Evolutionary conservation across 2,329 filamentous ascomycete species (phyloP).

Genomic region (Sporothrix pallida): DNA sequence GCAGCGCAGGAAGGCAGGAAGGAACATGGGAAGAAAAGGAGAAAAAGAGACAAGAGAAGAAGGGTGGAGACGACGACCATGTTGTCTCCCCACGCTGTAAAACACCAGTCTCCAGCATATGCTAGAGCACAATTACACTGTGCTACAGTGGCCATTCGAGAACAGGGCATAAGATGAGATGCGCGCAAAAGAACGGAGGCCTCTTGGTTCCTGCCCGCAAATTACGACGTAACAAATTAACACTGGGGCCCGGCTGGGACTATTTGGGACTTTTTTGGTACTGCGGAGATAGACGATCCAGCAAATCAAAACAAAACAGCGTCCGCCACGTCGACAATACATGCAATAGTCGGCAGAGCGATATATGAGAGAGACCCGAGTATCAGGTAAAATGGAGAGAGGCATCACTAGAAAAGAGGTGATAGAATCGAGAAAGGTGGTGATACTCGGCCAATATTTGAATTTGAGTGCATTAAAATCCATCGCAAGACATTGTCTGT

Average conservation of each 20-base stretch:
- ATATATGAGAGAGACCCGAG: background rate
- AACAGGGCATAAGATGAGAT: slow-evolving; percentile 18
- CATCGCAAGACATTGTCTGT: background rate
- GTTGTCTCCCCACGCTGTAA: background rate
- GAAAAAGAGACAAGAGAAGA: background rate
- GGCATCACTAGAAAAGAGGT: no score
- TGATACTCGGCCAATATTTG: slow-evolving; percentile 15
- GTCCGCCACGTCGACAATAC: slow-evolving; percentile 18
- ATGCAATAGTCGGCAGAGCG: background rate
- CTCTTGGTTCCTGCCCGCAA: slow-evolving; percentile 12
- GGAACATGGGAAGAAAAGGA: background rate
- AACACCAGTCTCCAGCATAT: background rate
- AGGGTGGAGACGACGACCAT: background rate
- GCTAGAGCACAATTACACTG: background rate
- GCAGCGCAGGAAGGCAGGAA: slow-evolving; percentile 1
- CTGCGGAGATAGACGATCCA: background rate
- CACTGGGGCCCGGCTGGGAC: background rate
- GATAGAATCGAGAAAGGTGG: no score
- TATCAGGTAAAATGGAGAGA: no score
- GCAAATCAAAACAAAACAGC: background rate
- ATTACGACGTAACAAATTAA: background rate
- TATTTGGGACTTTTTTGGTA: background rate
- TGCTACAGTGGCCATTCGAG: background rate
- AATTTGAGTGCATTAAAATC: background rate
- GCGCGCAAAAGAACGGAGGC: background rate